A percentile compares a stretch with the other conserved stretches of the same genome.
Evolutionary conservation across 2,329 filamentous ascomycete genomes (phyloP).

Genomic region (Zalaria sp.): DNA sequence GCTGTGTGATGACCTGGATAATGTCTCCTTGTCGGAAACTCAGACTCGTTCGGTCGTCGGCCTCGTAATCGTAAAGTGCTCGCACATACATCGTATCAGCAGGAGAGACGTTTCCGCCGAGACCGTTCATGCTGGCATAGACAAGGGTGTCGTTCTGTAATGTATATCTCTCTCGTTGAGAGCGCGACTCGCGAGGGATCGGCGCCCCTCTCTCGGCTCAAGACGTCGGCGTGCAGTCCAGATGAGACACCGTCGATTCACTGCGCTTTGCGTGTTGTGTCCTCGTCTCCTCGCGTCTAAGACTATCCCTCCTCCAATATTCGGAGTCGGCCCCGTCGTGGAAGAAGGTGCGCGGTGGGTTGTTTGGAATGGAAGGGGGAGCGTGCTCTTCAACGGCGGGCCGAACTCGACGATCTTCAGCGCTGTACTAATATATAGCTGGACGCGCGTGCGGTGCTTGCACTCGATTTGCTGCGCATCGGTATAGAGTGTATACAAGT

Average conservation of each 20-base stretch:
- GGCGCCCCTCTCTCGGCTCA: neutral
- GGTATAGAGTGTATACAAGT: neutral
- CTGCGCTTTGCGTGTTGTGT: too few relatives aligned
- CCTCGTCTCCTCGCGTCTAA: too few relatives aligned
- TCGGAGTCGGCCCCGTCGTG: too few relatives aligned
- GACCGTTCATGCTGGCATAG: constrained; percentile 32
- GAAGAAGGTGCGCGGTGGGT: neutral
- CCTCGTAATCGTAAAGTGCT: constrained; percentile 94
- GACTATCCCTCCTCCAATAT: too few relatives aligned
- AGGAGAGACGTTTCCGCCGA: constrained; percentile 34
- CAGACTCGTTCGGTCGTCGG: constrained; percentile 89
- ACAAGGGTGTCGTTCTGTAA: neutral
- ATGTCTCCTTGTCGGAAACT: constrained; percentile 96
- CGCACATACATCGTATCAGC: constrained; percentile 67
- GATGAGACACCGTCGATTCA: too few relatives aligned
- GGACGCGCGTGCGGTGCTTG: neutral
- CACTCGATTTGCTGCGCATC: neutral
- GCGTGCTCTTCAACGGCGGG: neutral
- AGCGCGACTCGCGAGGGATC: neutral
- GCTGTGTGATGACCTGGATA: constrained; percentile 94
- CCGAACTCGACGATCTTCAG: neutral
- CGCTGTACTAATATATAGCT: neutral
- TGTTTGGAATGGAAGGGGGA: neutral
- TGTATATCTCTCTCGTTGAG: neutral
- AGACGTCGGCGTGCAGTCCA: neutral